Percentiles rank a stretch among this genome's conserved stretches.
phyloP scores from a whole-genome alignment of 768 basidiomycete species.

The Amanita exitialis region DNA sequence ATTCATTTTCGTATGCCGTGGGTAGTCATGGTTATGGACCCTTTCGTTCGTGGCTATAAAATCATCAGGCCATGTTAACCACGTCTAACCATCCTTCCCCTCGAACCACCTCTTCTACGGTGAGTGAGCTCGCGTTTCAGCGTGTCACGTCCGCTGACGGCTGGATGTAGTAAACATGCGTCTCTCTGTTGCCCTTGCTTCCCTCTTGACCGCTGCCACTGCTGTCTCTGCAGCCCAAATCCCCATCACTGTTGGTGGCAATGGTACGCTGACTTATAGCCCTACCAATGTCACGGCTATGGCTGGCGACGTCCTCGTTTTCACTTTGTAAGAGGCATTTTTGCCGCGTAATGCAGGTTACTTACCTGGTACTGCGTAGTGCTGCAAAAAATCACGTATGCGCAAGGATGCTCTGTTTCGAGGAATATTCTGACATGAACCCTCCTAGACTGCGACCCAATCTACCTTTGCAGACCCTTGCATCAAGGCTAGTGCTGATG shows the following conservation, averaged over 20 bases:
- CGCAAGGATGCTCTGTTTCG: background rate
- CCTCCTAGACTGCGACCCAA: constrained; percentile 42
- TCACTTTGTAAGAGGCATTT: constrained; percentile 36
- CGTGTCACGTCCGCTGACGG: constrained; percentile 13
- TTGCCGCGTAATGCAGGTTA: background rate
- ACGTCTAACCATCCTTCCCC: background rate
- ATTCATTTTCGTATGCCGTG: background rate
- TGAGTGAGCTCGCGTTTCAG: constrained; percentile 7
- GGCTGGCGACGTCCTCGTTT: constrained; percentile 38
- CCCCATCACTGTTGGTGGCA: constrained; percentile 32
- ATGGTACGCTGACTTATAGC: constrained; percentile 25
- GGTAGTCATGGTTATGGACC: background rate
- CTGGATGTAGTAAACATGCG: constrained; percentile 30
- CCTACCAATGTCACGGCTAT: constrained; percentile 29
- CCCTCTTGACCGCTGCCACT: constrained; percentile 27
- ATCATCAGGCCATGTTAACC: background rate
- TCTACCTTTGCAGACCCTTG: constrained; percentile 52
- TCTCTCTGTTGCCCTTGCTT: constrained; percentile 33
- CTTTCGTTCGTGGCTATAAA: background rate
- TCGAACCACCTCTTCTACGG: background rate
- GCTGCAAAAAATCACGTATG: constrained; percentile 9
- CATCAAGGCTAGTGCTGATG: constrained; percentile 23
- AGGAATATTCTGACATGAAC: background rate
- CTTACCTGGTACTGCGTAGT: background rate
- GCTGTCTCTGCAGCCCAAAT: constrained; percentile 26